phyloP scores from a whole-genome alignment of 2,329 filamentous ascomycete species.

The Nothophaeocryptopus gaeumannii region DNA sequence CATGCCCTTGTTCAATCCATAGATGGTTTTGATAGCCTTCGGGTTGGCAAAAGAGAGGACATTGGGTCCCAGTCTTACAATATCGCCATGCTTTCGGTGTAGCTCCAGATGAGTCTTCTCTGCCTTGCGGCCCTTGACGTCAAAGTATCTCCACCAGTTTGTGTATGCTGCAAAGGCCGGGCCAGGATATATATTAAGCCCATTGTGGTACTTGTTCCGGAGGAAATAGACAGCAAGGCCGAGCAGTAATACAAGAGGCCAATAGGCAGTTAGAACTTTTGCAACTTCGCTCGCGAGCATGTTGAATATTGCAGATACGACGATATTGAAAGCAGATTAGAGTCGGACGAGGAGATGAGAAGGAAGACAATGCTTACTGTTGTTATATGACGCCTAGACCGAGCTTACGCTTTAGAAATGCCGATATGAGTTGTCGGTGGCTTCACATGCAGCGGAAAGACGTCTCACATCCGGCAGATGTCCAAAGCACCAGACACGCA shows the following conservation, averaged over 20 bases:
- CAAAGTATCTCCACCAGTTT: conserved; percentile 71
- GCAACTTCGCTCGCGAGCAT: conserved; percentile 34
- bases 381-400: too few relatives aligned
- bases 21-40: conserved; percentile 70
- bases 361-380: too few relatives aligned
- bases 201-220: conserved; percentile 51
- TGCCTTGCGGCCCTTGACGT: conserved; percentile 62
- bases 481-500: too few relatives aligned
- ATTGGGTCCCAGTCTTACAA: conserved; percentile 74
- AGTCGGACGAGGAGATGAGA: too few relatives aligned
- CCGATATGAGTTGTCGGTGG: too few relatives aligned
- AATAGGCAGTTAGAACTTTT: conserved; percentile 37
- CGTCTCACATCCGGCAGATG: too few relatives aligned
- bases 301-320: conserved; percentile 13
- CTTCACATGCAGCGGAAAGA: too few relatives aligned
- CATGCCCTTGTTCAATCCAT: conserved; percentile 78
- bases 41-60: conserved; percentile 71
- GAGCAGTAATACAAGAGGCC: conserved; percentile 39
- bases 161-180: conserved; percentile 66
- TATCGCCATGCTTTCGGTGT: conserved; percentile 68
- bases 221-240: conserved; percentile 37
- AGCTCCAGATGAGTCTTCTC: conserved; percentile 66
- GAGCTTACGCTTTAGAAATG: too few relatives aligned
- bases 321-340: too few relatives aligned
- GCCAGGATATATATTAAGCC: conserved; percentile 69